Conservation (phyloP, 1,139 yeast genomes). For the Suhomyces guaymorum region DNA sequence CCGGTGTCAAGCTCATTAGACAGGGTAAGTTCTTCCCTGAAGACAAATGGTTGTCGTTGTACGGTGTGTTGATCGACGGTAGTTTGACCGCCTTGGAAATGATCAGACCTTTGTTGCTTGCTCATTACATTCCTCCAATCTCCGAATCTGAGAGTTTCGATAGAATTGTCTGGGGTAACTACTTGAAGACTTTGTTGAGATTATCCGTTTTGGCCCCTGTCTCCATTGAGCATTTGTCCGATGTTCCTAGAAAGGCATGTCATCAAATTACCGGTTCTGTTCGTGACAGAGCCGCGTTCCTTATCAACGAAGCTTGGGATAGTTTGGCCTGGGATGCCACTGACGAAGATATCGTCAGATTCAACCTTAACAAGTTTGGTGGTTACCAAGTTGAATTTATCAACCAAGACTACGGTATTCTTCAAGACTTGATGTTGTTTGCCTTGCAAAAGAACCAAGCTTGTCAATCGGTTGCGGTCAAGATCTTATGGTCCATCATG, state of each 20-base stretch:
- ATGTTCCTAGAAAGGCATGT: conserved; percentile 74
- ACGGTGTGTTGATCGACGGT: conserved; percentile 62
- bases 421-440: conserved; percentile 66
- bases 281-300: conserved; percentile 57
- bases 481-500: conserved; percentile 70
- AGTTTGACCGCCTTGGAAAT: conserved; percentile 59
- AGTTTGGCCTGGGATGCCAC: conserved; percentile 69
- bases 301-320: conserved; percentile 71
- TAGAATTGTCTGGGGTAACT: conserved; percentile 64
- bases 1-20: conserved; percentile 59
- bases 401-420: conserved; percentile 57
- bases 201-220: conserved; percentile 58
- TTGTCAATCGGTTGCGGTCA: conserved; percentile 67
- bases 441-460: conserved; percentile 66
- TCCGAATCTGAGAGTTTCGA: conserved; percentile 51
- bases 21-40: conserved; percentile 65
- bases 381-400: conserved; percentile 74
- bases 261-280: conserved; percentile 63
- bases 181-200: conserved; percentile 57
- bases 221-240: conserved; percentile 63
- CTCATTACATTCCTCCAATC: conserved; percentile 56
- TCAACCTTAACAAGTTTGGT: conserved; percentile 63
- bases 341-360: conserved; percentile 58
- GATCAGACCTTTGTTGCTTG: conserved; percentile 54
- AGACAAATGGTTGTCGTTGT: conserved; percentile 68